phyloP scores from a whole-genome alignment of 2,329 filamentous ascomycete genomes.

The Colletotrichum magnum region DNA sequence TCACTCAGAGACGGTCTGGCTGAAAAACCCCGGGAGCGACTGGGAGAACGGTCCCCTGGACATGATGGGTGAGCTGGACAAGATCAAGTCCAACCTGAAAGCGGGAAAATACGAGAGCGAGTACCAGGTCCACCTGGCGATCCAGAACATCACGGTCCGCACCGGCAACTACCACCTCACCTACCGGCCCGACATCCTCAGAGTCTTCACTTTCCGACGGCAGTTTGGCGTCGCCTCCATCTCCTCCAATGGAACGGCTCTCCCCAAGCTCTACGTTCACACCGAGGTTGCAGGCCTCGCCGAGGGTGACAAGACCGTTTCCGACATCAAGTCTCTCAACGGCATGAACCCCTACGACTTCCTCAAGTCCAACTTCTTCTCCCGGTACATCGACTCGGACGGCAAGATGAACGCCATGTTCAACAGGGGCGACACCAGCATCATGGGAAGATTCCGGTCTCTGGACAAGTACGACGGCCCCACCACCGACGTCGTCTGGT shows the following conservation, averaged over 20 bases:
- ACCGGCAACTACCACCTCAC: slow-evolving; percentile 8
- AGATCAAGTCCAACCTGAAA: slow-evolving; percentile 10
- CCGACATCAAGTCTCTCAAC: slow-evolving; percentile 16
- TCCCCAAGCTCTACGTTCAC: slow-evolving; percentile 11
- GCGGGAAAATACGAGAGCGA: neutral
- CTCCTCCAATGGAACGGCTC: neutral
- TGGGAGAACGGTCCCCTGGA: slow-evolving; percentile 15
- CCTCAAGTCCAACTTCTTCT: slow-evolving; percentile 4
- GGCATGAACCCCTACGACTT: slow-evolving; percentile 15
- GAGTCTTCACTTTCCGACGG: slow-evolving; percentile 2
- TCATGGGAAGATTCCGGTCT: neutral
- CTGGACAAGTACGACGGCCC: slow-evolving; percentile 13
- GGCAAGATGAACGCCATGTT: slow-evolving; percentile 10
- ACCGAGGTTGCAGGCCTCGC: slow-evolving; percentile 5
- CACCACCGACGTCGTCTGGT: slow-evolving; percentile 11
- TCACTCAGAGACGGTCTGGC: slow-evolving; percentile 2
- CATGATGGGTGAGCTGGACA: slow-evolving; percentile 7
- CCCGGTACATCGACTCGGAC: slow-evolving; percentile 1
- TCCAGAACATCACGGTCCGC: slow-evolving; percentile 17
- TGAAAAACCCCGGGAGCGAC: slow-evolving; percentile 10
- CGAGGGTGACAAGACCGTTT: neutral
- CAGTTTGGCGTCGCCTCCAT: neutral
- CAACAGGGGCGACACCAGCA: neutral
- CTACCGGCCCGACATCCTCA: slow-evolving; percentile 1
- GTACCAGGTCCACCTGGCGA: slow-evolving; percentile 9